Percentiles rank a stretch among this genome's conserved stretches.
These are phyloP conservation scores for Rosa multiflora DNA, from an alignment of 306 rosid species.

Conservation along the genomic window DNA sequence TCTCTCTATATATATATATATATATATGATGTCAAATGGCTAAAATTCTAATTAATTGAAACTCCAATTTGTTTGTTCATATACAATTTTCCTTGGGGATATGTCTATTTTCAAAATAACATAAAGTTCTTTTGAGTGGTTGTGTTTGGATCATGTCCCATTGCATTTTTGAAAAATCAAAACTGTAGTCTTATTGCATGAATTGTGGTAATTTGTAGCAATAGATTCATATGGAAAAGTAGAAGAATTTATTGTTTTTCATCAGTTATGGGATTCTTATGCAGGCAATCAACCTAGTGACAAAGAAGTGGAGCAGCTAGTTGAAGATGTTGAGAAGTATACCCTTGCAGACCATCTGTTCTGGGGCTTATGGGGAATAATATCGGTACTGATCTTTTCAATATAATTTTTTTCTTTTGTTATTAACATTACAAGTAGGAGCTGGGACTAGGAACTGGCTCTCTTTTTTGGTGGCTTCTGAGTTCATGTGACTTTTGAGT, in stretches of 20 bases:
- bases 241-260: not conserved
- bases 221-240: not conserved
- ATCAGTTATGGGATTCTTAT: constrained; percentile 21
- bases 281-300: constrained; percentile 48
- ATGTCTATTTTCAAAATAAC: not conserved
- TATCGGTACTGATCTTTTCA: constrained; percentile 51
- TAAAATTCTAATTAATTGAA: not conserved
- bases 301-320: constrained; percentile 50
- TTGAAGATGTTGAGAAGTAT: constrained; percentile 64
- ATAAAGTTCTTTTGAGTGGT: not conserved
- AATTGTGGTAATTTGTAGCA: not conserved
- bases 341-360: constrained; percentile 67
- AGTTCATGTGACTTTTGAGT: not conserved
- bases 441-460: no score
- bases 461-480: not conserved
- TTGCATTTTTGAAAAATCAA: not conserved
- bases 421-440: not conserved
- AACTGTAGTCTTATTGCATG: not conserved
- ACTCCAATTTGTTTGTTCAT: not conserved
- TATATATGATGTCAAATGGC: not conserved
- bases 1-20: no score
- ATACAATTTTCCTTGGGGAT: not conserved
- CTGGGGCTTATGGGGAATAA: constrained; percentile 85
- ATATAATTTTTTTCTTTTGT: not conserved
- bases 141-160: not conserved